Conservation (phyloP, 495 filamentous ascomycete species). For the Penicillium bialowiezense region DNA sequence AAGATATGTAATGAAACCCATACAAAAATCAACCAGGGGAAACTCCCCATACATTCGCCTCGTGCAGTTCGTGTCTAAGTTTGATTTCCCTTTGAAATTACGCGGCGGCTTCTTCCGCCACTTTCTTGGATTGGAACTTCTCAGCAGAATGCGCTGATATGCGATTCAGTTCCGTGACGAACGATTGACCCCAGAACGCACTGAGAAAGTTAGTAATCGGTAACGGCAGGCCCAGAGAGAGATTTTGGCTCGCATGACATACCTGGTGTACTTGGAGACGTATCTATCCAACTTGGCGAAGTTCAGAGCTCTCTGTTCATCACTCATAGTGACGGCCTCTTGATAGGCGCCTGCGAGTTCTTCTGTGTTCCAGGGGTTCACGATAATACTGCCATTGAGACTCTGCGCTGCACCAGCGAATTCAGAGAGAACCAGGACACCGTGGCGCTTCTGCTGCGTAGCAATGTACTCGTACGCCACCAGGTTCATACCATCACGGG, state of each 20-base stretch:
- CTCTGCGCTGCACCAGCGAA: slow-evolving; percentile 94
- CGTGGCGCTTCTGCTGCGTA: slow-evolving; percentile 81
- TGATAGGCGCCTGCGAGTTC: slow-evolving; percentile 91
- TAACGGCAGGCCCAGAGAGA: too few relatives aligned
- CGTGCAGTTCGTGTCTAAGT: slow-evolving; percentile 28
- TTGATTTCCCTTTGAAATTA: slow-evolving; percentile 8
- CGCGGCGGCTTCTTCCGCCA: slow-evolving; percentile 10
- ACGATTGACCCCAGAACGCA: slow-evolving; percentile 96
- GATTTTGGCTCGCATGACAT: slow-evolving; percentile 14
- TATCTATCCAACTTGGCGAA: slow-evolving; percentile 89
- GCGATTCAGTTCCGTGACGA: slow-evolving; percentile 78
- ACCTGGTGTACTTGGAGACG: slow-evolving; percentile 92
- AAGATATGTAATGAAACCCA: slow-evolving; percentile 5
- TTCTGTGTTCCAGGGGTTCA: slow-evolving; percentile 98
- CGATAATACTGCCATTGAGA: slow-evolving; percentile 85
- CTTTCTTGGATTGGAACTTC: slow-evolving; percentile 41
- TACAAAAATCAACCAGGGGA: slow-evolving; percentile 9
- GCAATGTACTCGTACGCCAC: slow-evolving; percentile 98
- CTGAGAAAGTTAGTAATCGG: slow-evolving; percentile 36
- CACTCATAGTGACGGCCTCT: slow-evolving; percentile 88
- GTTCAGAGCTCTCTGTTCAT: slow-evolving; percentile 79
- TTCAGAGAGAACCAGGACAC: slow-evolving; percentile 89
- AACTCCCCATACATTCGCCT: slow-evolving; percentile 28
- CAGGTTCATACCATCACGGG: slow-evolving; percentile 98
- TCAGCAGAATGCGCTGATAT: slow-evolving; percentile 53